Base-by-base conservation (phyloP, 1,284 basidiomycete species). In the Moesziomyces sp. region DNA sequence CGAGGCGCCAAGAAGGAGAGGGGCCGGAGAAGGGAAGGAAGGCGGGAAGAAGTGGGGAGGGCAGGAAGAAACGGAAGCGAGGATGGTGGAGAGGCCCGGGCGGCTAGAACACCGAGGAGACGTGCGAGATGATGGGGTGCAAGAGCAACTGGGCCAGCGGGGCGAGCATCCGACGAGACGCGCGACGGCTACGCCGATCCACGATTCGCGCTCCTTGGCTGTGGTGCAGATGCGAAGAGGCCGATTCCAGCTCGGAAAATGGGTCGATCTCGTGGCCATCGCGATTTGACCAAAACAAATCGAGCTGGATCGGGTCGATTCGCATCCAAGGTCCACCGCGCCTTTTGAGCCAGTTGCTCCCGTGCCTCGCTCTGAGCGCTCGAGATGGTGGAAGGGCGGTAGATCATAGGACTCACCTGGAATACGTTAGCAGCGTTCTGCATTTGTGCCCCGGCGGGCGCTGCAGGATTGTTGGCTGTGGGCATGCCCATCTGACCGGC, bases 341-440 rank as follows among this genome's bases (percentile, higher is more conserved):
- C 7, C 24, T 5, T 40, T 42, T 42, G 33, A 7, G 23, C 52
- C 52, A 45, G 46, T 54, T n/a, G 52, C 42, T 30, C 24, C 11
- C 9, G 21, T 5, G n/a, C 40, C 23, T 42, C 40, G 9, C 13
- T 35, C 50, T 43, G 18, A 52, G 35, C 18, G 38, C 38, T 23
- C 14, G 18, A n/a, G 44, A 30, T 47, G 13, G 9, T 24, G 52
- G 28, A 23, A 19, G 30, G 28, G 52, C 33, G 44, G 52, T 28
- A 23, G 13, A 16, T 9, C 6, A 19, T 42, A 43, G 43, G 21
- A 56, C 64, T 61, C 28, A 72, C 66, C 52, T 69, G 65, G 23
- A 74, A n/a, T 52, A 74, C 59, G 26, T 59, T 49, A 11, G 58
- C 53, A 33, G 66, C 65, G 30, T 74, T 70, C 33, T 64, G 64